These are phyloP conservation scores for Acacia confusa DNA, from an alignment of 306 rosid species.

Conservation along the genomic window DNA sequence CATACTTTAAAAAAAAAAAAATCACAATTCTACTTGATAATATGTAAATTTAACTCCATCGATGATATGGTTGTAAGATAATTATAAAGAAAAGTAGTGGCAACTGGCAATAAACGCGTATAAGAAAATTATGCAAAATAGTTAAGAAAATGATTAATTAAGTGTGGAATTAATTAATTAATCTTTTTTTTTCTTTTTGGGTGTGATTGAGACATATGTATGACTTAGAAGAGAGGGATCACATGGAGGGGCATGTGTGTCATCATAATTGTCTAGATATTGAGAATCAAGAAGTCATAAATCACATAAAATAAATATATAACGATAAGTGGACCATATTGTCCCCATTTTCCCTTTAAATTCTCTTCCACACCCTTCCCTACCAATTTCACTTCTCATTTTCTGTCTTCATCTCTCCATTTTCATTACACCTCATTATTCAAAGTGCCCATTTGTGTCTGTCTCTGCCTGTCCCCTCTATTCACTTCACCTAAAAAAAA, in stretches of 20 bases:
- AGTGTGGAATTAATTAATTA: neutral
- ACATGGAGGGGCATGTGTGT: conserved; percentile 6
- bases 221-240: neutral
- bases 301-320: neutral
- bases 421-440: neutral
- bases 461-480: neutral
- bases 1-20: neutral
- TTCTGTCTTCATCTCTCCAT: neutral
- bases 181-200: neutral
- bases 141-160: neutral
- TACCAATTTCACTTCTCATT: neutral
- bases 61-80: neutral
- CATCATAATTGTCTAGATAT: conserved; percentile 17
- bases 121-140: neutral
- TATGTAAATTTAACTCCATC: neutral
- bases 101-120: neutral
- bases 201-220: neutral
- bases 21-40: neutral
- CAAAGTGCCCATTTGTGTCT: neutral
- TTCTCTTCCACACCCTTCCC: neutral
- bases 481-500: neutral
- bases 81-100: neutral
- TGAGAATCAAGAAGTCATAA: neutral
- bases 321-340: neutral
- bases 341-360: neutral